Evolutionary conservation across 2,329 filamentous ascomycete genomes (phyloP).

Genomic region (Aschersonia sp.): DNA sequence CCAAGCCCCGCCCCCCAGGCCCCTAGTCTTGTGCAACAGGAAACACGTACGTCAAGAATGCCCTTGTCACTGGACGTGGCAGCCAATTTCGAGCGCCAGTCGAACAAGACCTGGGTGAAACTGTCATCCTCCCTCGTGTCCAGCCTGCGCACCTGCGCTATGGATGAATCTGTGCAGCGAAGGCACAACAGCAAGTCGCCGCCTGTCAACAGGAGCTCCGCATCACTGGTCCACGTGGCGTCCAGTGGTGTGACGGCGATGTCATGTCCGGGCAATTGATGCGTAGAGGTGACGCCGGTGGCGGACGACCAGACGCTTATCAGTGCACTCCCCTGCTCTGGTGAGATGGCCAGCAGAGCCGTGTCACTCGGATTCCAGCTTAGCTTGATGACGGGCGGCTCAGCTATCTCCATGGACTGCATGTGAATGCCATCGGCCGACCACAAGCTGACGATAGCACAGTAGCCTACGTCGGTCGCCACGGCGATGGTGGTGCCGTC

Average conservation of each 20-base stretch:
- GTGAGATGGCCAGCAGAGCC: slow-evolving; percentile 42
- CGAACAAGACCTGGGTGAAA: slow-evolving; percentile 42
- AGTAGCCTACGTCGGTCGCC: slow-evolving; percentile 37
- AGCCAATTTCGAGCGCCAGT: slow-evolving; percentile 34
- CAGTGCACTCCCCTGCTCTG: slow-evolving; percentile 36
- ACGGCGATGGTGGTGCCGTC: slow-evolving; percentile 42
- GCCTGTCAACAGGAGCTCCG: slow-evolving; percentile 44
- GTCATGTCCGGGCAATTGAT: slow-evolving; percentile 34
- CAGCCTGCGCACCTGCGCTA: slow-evolving; percentile 32
- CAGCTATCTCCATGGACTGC: slow-evolving; percentile 39
- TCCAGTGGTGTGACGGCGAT: slow-evolving; percentile 38
- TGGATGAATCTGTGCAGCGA: slow-evolving; percentile 28
- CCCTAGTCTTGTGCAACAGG: background rate
- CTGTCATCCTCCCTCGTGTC: slow-evolving; percentile 37
- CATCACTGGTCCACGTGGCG: slow-evolving; percentile 43
- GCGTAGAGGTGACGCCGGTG: slow-evolving; percentile 28
- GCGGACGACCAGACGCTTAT: slow-evolving; percentile 38
- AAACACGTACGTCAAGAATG: slow-evolving; percentile 40
- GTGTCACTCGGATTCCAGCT: slow-evolving; percentile 43
- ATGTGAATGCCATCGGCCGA: slow-evolving; percentile 34
- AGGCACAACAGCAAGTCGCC: slow-evolving; percentile 38
- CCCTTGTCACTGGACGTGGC: slow-evolving; percentile 48
- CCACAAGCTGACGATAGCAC: slow-evolving; percentile 42
- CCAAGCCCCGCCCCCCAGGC: no score
- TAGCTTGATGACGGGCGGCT: slow-evolving; percentile 47